These are phyloP conservation scores for Euphrasia arctica DNA, from an alignment of 305 asterid species.

Conservation along the genomic window DNA sequence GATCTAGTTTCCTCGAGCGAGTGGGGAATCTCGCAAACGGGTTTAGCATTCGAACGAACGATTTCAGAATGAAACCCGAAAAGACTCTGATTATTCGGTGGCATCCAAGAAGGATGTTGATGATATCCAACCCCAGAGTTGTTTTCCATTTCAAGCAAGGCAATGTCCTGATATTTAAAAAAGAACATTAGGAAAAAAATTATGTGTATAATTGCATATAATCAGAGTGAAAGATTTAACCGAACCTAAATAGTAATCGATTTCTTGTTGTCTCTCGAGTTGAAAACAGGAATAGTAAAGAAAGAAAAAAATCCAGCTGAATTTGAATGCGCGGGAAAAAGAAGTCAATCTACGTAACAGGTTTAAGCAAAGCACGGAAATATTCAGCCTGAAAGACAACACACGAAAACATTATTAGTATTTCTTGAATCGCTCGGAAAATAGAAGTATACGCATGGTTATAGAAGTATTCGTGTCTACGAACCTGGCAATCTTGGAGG, in stretches of 20 bases:
- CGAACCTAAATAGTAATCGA: conserved; percentile 33
- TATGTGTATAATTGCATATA: neutral
- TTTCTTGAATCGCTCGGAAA: neutral
- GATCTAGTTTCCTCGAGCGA: conserved; percentile 31
- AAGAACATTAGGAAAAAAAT: conserved; percentile 6
- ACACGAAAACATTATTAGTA: conserved; percentile 27
- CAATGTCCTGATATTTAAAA: conserved; percentile 48
- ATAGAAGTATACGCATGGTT: too few relatives aligned
- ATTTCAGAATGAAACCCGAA: neutral
- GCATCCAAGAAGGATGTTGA: conserved; percentile 37
- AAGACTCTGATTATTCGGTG: conserved; percentile 33
- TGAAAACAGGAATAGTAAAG: conserved; percentile 36
- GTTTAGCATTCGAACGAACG: conserved; percentile 27
- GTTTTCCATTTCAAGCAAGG: conserved; percentile 65
- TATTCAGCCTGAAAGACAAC: conserved; percentile 84
- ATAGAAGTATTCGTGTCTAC: conserved; percentile 11
- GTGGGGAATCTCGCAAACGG: conserved; percentile 43
- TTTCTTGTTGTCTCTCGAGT: conserved; percentile 39
- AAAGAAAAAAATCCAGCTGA: conserved; percentile 43
- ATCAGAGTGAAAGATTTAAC: neutral
- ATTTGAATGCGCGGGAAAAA: conserved; percentile 38
- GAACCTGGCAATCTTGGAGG: conserved; percentile 89
- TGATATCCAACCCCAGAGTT: conserved; percentile 42
- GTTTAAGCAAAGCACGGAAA: conserved; percentile 86
- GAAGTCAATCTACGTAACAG: conserved; percentile 81